Percentiles rank a stretch among this genome's conserved stretches.
phyloP scores from a whole-genome alignment of 306 rosid genomes.

The Cucurbita argyrosperma region DNA sequence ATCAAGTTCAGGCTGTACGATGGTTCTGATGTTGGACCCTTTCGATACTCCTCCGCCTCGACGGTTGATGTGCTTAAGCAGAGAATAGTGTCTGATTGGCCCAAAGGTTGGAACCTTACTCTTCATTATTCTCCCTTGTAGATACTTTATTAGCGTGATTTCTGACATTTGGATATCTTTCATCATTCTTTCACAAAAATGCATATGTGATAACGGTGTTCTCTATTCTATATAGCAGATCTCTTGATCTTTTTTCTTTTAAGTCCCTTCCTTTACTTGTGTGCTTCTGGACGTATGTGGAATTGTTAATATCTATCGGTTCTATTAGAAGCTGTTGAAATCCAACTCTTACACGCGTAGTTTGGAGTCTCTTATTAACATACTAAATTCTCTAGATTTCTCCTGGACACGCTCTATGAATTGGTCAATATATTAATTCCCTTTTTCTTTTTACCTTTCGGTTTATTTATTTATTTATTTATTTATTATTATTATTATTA shows the following conservation, averaged over 20 bases:
- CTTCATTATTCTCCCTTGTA: neutral
- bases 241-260: neutral
- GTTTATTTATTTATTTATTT: neutral
- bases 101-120: constrained; percentile 41
- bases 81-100: constrained; percentile 86
- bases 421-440: neutral
- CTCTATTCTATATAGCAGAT: neutral
- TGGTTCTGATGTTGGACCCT: constrained; percentile 26
- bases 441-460: neutral
- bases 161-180: neutral
- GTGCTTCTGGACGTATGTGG: neutral
- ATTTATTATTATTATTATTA: neutral
- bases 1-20: constrained; percentile 78
- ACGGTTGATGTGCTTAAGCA: constrained; percentile 85
- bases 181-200: neutral
- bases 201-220: neutral
- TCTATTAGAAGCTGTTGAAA: neutral
- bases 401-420: neutral
- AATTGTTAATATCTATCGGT: neutral
- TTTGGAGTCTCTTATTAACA: neutral
- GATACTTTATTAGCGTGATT: neutral
- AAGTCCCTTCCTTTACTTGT: neutral
- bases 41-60: constrained; percentile 64
- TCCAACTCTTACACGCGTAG: neutral
- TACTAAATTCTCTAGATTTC: neutral